Evolutionary conservation across 805 yeast species (phyloP).

Genomic region (Blastobotrys parvus): DNA sequence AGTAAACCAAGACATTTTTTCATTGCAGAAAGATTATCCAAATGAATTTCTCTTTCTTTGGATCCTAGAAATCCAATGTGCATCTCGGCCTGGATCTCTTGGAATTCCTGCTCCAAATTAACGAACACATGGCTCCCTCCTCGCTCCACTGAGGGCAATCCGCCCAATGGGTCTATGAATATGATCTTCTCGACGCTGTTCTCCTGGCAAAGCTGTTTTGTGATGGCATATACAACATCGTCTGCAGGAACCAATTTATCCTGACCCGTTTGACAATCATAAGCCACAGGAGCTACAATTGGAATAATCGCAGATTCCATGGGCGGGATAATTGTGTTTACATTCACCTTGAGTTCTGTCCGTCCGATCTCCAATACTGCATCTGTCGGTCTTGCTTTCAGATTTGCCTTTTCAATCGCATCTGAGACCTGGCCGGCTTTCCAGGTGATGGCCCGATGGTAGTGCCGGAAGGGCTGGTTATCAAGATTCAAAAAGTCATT

Average conservation of each 20-base stretch:
- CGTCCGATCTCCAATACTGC: slow-evolving; percentile 30
- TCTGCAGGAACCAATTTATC: slow-evolving; percentile 33
- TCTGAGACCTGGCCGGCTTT: slow-evolving; percentile 14
- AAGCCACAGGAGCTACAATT: slow-evolving; percentile 55
- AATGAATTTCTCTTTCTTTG: slow-evolving; percentile 42
- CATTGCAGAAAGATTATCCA: slow-evolving; percentile 62
- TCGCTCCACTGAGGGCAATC: slow-evolving; percentile 82
- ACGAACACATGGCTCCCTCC: slow-evolving; percentile 73
- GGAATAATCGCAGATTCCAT: slow-evolving; percentile 39
- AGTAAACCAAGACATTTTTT: slow-evolving; percentile 42
- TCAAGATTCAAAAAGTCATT: slow-evolving; percentile 15
- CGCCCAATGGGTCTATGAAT: slow-evolving; percentile 75
- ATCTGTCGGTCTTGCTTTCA: slow-evolving; percentile 27
- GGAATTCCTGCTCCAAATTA: slow-evolving; percentile 74
- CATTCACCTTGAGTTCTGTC: slow-evolving; percentile 17
- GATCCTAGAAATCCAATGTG: slow-evolving; percentile 47
- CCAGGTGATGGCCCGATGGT: slow-evolving; percentile 19
- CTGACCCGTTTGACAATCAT: slow-evolving; percentile 44
- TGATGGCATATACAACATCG: slow-evolving; percentile 34
- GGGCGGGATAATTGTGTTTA: slow-evolving; percentile 37
- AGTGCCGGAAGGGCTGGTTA: slow-evolving; percentile 19
- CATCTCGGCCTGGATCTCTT: slow-evolving; percentile 56
- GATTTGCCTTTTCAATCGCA: slow-evolving; percentile 15
- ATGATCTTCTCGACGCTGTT: slow-evolving; percentile 71
- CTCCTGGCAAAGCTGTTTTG: slow-evolving; percentile 28